Conservation (phyloP, 2,329 filamentous ascomycete species). For the Colletotrichum scovillei region DNA sequence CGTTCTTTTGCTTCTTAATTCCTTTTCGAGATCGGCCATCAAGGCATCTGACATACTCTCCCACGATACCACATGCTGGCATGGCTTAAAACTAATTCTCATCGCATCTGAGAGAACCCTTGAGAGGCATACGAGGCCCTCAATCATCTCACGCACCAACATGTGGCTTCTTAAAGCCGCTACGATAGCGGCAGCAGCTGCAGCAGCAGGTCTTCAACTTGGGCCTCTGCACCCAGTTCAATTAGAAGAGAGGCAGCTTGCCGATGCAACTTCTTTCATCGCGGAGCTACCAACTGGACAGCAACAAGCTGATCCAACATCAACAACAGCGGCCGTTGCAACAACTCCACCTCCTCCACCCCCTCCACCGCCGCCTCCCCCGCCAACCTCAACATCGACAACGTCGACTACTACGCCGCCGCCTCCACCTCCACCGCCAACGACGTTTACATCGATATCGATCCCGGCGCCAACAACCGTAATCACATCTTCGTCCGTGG, state of each 20-base stretch:
- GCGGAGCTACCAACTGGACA: conserved; percentile 19
- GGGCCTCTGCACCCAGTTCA: neutral
- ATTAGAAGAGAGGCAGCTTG: neutral
- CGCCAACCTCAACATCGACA: neutral
- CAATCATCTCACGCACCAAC: neutral
- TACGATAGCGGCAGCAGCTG: conserved; percentile 20
- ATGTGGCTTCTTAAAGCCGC: conserved; percentile 24
- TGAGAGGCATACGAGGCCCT: conserved; percentile 8
- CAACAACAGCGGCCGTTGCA: neutral
- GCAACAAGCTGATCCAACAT: neutral
- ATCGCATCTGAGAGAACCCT: neutral
- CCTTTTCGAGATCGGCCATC: neutral
- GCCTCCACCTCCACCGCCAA: conserved; percentile 11
- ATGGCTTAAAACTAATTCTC: conserved; percentile 24
- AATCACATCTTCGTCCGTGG: neutral
- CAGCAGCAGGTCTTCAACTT: conserved; percentile 21
- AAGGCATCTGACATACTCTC: neutral
- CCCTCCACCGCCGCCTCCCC: neutral
- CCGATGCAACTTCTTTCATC: conserved; percentile 24
- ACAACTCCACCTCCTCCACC: conserved; percentile 6
- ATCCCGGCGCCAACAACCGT: neutral
- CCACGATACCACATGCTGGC: conserved; percentile 23
- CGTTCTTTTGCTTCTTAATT: neutral
- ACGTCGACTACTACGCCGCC: conserved; percentile 2
- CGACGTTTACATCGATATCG: neutral